Base-by-base conservation (phyloP, 1,139 yeast species). In the Blastobotrys apis region DNA sequence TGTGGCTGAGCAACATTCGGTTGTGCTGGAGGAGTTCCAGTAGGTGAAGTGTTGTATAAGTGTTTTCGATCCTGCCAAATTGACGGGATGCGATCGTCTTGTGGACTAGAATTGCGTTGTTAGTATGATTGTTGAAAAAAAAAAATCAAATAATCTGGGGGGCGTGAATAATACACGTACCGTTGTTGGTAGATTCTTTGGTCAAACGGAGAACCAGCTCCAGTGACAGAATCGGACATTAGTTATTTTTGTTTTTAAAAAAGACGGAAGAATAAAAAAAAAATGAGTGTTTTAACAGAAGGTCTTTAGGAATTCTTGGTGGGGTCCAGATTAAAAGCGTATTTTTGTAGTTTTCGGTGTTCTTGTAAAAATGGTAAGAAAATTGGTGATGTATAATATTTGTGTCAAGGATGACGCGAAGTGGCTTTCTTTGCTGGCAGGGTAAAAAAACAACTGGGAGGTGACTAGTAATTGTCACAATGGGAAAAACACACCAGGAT, bases 131-230 rank as follows among this genome's bases (percentile, higher is more conserved):
- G 6, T 23, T 23, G 19, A 19, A 37, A 15, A 35, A 23, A 21
- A 35, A 22, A 17, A 17, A 33, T 10, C n/a, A n/a, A n/a, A n/a
- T n/a, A n/a, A n/a, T n/a, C n/a, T n/a, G n/a, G n/a, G n/a, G n/a
- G n/a, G n/a, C n/a, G n/a, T n/a, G n/a, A 33, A 23, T n/a, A 26
- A 32, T 27, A 26, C 21, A 39, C 51, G 22, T 47, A 44, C 49
- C 47, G 35, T 34, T 45, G 51, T 17, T 50, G 44, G 33, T 46
- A 46, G 36, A 48, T 39, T 46, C 54, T 20, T 47, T 50, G 49
- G 50, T 54, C 58, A 41, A 48, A 53, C 32, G 58, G 58, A 51
- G 58, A 46, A 37, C 57, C 57, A 42, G 58, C 54, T 49, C 58
- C 58, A 47, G 52, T 41, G 49, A 51, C 49, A 35, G 56, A 47